phyloP scores from a whole-genome alignment of 2,329 filamentous ascomycete genomes.

The Trichophyton equinum region DNA sequence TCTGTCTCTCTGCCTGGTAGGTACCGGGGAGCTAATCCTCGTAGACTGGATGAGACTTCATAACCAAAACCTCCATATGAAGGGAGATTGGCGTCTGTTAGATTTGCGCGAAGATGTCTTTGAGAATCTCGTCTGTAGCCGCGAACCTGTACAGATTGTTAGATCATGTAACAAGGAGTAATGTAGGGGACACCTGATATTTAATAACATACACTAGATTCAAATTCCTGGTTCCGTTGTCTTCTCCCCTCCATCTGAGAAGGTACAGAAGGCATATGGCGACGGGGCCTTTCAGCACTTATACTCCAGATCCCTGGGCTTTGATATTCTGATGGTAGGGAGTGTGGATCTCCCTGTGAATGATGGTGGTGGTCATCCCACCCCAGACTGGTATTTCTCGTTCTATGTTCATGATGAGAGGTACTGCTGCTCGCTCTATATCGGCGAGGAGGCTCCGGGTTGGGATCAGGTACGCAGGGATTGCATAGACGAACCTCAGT shows the following conservation, averaged over 20 bases:
- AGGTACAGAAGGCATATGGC: constrained; percentile 11
- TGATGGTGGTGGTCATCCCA: background rate
- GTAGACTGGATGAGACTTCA: constrained; percentile 6
- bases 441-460: constrained; percentile 41
- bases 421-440: constrained; percentile 15
- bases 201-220: constrained; percentile 13
- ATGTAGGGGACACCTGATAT: background rate
- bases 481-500: constrained; percentile 60
- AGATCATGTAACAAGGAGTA: background rate
- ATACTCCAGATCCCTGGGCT: background rate
- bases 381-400: background rate
- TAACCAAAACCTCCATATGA: constrained; percentile 13
- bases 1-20: constrained; percentile 7
- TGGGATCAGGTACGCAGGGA: constrained; percentile 59
- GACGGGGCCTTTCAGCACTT: constrained; percentile 13
- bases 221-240: constrained; percentile 9
- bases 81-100: constrained; percentile 8
- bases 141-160: constrained; percentile 8
- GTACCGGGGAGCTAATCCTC: constrained; percentile 10
- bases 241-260: constrained; percentile 12
- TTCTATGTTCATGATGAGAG: background rate
- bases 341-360: background rate
- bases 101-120: constrained; percentile 1
- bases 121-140: constrained; percentile 7
- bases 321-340: background rate